Conservation (phyloP, 1,284 basidiomycete genomes). For the Hemileia vastatrix region DNA sequence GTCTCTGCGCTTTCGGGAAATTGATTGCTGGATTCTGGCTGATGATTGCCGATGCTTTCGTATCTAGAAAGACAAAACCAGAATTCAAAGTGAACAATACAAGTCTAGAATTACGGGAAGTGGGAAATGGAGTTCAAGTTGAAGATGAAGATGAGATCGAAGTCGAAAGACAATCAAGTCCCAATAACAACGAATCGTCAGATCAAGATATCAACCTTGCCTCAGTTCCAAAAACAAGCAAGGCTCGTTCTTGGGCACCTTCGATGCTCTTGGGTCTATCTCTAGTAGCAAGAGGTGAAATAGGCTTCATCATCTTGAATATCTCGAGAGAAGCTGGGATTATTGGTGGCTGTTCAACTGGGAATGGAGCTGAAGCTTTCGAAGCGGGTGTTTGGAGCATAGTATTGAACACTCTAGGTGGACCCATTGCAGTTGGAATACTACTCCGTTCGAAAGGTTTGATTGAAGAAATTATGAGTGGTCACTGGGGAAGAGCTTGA, state of each 20-base stretch:
- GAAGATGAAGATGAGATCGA: neutral
- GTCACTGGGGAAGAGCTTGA: neutral
- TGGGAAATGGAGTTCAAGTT: neutral
- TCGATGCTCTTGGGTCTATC: slow-evolving; percentile 27
- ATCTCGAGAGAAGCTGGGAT: slow-evolving; percentile 24
- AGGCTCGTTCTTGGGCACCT: slow-evolving; percentile 24
- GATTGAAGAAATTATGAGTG: neutral
- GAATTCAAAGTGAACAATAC: no score
- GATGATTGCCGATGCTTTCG: slow-evolving; percentile 16
- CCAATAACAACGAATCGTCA: no score
- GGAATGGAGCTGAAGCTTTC: slow-evolving; percentile 24
- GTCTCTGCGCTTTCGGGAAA: slow-evolving; percentile 33
- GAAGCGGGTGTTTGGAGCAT: slow-evolving; percentile 31
- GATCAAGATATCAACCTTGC: no score
- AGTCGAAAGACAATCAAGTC: neutral
- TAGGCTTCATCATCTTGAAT: slow-evolving; percentile 31
- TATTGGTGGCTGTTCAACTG: neutral
- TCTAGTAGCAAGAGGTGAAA: slow-evolving; percentile 32
- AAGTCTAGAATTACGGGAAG: no score
- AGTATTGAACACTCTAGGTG: slow-evolving; percentile 29
- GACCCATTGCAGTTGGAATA: slow-evolving; percentile 27
- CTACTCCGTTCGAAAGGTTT: slow-evolving; percentile 21
- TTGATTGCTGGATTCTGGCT: slow-evolving; percentile 26
- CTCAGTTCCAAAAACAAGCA: no score
- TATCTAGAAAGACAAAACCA: neutral